Percentiles rank a stretch among this genome's conserved stretches.
These are phyloP conservation scores for Neolentinus lepideus DNA, from an alignment of 1,284 basidiomycete species.

Conservation along the genomic window DNA sequence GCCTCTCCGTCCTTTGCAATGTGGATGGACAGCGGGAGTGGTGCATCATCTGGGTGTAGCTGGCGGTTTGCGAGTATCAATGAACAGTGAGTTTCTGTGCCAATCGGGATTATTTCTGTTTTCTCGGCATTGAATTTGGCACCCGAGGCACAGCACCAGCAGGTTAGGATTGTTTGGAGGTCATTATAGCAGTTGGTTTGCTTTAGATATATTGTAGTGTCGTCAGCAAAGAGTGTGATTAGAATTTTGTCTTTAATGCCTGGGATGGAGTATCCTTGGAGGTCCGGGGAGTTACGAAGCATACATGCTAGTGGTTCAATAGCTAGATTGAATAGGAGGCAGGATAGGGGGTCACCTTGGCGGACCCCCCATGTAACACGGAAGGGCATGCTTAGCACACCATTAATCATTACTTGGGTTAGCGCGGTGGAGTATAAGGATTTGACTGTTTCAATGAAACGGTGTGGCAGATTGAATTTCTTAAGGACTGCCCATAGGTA, in stretches of 20 bases:
- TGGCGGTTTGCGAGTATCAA: slow-evolving; percentile 1
- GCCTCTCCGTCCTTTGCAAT: slow-evolving; percentile 18
- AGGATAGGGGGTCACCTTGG: slow-evolving; percentile 25
- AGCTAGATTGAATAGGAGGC: slow-evolving; percentile 20
- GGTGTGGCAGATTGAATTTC: slow-evolving; percentile 11
- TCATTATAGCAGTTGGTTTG: slow-evolving; percentile 12
- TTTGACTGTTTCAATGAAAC: slow-evolving; percentile 12
- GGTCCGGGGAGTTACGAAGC: slow-evolving; percentile 10
- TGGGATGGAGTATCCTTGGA: slow-evolving; percentile 12
- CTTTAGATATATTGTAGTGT: slow-evolving; percentile 19
- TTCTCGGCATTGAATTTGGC: slow-evolving; percentile 28
- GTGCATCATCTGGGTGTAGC: neutral
- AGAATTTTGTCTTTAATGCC: slow-evolving; percentile 11
- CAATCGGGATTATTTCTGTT: slow-evolving; percentile 27
- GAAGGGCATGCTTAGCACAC: slow-evolving; percentile 12
- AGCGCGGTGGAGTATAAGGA: slow-evolving; percentile 18
- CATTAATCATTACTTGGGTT: slow-evolving; percentile 20
- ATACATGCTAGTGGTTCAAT: slow-evolving; percentile 18
- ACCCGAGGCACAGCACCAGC: slow-evolving; percentile 24
- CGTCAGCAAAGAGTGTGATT: slow-evolving; percentile 23
- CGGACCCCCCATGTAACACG: slow-evolving; percentile 18
- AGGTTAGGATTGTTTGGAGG: slow-evolving; percentile 14
- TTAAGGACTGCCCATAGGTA: slow-evolving; percentile 20
- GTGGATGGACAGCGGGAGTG: neutral
- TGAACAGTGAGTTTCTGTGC: slow-evolving; percentile 11